Base-by-base conservation (phyloP, 768 basidiomycete genomes). In the Lactarius deliciosus region DNA sequence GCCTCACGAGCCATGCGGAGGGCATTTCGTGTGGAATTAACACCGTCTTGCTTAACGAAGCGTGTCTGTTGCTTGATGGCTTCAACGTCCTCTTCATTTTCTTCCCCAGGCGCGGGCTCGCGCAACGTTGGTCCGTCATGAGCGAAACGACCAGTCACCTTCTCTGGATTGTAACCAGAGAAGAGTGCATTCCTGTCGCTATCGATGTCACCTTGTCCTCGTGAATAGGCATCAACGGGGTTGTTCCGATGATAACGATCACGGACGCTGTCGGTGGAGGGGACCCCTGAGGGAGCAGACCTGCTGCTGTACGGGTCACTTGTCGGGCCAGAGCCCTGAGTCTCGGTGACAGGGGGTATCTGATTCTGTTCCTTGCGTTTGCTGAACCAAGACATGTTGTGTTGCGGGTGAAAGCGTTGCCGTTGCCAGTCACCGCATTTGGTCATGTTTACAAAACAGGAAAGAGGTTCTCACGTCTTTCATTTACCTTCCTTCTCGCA, bases 61-160 rank as follows among this genome's bases (percentile, higher is more conserved):
- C 88, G 84, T 66, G 92, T 94, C 77, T 95, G 89, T 72, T 92
- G 86, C 79, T 97, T 98, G 78, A 99, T 98, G 30, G 89, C 93
- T 78, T 99, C 96, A 6, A 95, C 80, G 69, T 95, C 95, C 66
- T 94, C 92, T 1, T 94, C 92, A 60, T 85, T 86, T 74, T 91
- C 89, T 74, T 90, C 86, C 50, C 88, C 89, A 18, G 85, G 81
- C 58, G 80, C 70, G 41, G 85, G 83, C 40, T 82, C 81, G 36
- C 72, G 75, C 36, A 78, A 65, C 25, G 70, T 73, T 9, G 87
- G 86, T 0, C 86, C 88, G 72, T 91, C 89, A 30, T 60, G 9
- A 43, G 73, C 71, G 66, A 87, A 92, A 56, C 90, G 80, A 25
- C 86, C 85, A 30, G 87, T 84, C 56, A 74, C 74, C 70, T 83